These are phyloP conservation scores for Monilinia fructicola DNA, from an alignment of 2,329 filamentous ascomycete genomes.

Conservation along the genomic window DNA sequence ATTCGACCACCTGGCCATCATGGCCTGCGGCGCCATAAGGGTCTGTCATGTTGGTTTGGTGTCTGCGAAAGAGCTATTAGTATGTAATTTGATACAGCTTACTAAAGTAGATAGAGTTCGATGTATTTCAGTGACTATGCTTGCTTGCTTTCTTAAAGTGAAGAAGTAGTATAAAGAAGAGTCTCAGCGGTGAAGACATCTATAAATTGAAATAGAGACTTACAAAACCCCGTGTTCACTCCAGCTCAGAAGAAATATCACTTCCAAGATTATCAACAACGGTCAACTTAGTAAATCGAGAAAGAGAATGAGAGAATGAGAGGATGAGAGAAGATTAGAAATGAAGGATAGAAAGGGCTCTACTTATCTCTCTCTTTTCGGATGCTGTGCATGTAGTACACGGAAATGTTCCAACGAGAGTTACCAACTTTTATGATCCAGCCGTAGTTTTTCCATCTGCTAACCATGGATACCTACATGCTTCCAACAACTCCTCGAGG, in stretches of 20 bases:
- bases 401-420: not conserved
- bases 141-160: not conserved
- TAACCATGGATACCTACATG: conserved; percentile 4
- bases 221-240: conserved; percentile 1
- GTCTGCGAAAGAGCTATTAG: not conserved
- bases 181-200: not conserved
- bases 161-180: not conserved
- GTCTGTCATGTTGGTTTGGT: conserved; percentile 13
- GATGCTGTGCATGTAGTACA: not conserved
- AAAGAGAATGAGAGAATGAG: not conserved
- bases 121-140: not conserved
- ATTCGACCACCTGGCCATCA: conserved; percentile 26
- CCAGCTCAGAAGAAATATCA: not conserved
- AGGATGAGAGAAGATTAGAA: not conserved
- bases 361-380: conserved; percentile 17
- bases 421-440: not conserved
- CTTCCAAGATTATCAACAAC: not conserved
- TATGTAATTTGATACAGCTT: not conserved
- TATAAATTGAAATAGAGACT: not conserved
- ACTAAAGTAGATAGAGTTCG: not conserved
- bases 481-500: not conserved
- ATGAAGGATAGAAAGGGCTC: not conserved
- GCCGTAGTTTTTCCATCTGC: not conserved
- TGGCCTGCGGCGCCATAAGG: not conserved
- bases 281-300: not conserved